A percentile compares a stretch with the other conserved stretches of the same genome.
These are phyloP conservation scores for Metschnikowia similis DNA, from an alignment of 805 yeast genomes.

Conservation along the genomic window DNA sequence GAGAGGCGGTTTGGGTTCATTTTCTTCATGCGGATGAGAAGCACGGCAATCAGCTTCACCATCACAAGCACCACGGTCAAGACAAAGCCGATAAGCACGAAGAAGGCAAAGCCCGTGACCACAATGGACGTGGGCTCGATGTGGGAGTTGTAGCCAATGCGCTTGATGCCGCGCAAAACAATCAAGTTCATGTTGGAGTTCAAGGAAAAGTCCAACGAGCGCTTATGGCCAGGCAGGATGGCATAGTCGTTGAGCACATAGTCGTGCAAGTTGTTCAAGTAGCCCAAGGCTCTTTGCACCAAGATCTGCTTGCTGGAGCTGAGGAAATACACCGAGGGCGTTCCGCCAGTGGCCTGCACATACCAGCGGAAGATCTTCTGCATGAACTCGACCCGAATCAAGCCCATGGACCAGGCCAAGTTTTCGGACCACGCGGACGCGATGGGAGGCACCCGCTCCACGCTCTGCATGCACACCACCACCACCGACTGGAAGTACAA, in stretches of 20 bases:
- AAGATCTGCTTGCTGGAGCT: slow-evolving; percentile 61
- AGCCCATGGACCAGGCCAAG: slow-evolving; percentile 92
- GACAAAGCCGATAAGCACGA: slow-evolving; percentile 70
- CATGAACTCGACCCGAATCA: slow-evolving; percentile 75
- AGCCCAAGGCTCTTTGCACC: slow-evolving; percentile 61
- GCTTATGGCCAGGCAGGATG: slow-evolving; percentile 14
- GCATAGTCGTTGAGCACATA: slow-evolving; percentile 14
- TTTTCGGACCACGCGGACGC: slow-evolving; percentile 92
- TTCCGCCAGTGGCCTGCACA: slow-evolving; percentile 84
- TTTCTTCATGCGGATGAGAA: slow-evolving; percentile 47
- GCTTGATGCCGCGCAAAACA: slow-evolving; percentile 80
- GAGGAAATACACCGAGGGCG: slow-evolving; percentile 64
- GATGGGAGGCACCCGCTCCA: slow-evolving; percentile 84
- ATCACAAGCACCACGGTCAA: slow-evolving; percentile 57
- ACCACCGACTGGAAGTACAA: slow-evolving; percentile 86
- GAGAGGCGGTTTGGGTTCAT: slow-evolving; percentile 44
- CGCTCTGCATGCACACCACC: slow-evolving; percentile 78
- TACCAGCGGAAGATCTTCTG: slow-evolving; percentile 83
- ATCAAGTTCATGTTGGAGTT: slow-evolving; percentile 53
- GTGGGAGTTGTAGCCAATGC: slow-evolving; percentile 70
- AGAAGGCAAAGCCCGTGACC: slow-evolving; percentile 83
- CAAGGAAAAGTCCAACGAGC: slow-evolving; percentile 35
- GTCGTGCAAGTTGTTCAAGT: slow-evolving; percentile 22
- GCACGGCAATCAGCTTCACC: slow-evolving; percentile 47
- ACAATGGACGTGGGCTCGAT: slow-evolving; percentile 84